Base-by-base conservation (phyloP, 495 filamentous ascomycete species). In the Aspergillus nanangensis region DNA sequence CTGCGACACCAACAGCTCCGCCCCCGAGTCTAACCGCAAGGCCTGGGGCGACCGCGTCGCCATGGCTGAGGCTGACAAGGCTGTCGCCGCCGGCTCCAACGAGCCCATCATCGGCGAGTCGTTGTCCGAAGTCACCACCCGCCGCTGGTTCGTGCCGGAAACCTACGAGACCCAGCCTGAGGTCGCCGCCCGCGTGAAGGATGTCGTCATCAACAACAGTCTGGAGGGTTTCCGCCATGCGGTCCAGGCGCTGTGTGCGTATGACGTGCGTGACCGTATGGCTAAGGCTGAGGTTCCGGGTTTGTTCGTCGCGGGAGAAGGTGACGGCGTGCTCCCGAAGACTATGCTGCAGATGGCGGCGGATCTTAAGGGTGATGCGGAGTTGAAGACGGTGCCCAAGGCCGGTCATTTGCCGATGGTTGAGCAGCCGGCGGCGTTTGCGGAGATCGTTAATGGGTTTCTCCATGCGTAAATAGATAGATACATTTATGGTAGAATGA, bases 381-480 rank as follows among this genome's bases (percentile, higher is more conserved):
- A 79, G 57, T 67, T 84, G 45, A 76, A 69, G 58, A 58, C 83
- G 40, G 76, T 91, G 40, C 76, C 82, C 2, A 62, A 68, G 19
- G 83, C 86, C 0, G 88, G 88, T 0, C 88, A 93, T 68, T 61
- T 93, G 65, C 88, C 88, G 3, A 93, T 93, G 88, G 81, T 78
- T 27, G 87, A 93, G 70, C 78, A 83, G 48, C 83, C 84, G 8
- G 63, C 65, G 48, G 77, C 74, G 10, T 86, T 89, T 61, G 80
- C 80, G 50, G 71, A 75, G 34, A 75, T 78, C 27, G 75, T 88
- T 5, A 66, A 70, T 37, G 67, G 53, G 22, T 84, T 81, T 44
- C 52, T 88, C n/a, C 52, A 56, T 41, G 33, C 40, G 11, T 44
- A 49, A 18, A 25, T 34, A 34, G 32, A 11, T 43, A 20, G 2